phyloP scores from a whole-genome alignment of 176 grass and related monocot genomes.

The Canna indica region DNA sequence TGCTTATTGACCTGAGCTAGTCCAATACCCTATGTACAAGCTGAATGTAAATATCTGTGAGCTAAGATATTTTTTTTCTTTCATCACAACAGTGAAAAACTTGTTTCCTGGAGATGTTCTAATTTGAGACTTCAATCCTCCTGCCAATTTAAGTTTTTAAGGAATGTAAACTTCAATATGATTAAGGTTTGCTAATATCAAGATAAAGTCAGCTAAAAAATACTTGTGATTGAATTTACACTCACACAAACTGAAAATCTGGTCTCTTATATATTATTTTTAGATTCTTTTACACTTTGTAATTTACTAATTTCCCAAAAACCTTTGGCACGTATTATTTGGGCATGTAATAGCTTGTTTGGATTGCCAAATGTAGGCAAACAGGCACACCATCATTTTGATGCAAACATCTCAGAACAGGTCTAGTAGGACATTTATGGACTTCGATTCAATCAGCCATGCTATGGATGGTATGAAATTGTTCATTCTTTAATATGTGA shows the following conservation, averaged over 20 bases:
- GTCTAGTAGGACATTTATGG: conserved; percentile 65
- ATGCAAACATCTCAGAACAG: conserved; percentile 57
- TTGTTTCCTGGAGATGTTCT: not conserved
- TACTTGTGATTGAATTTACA: too few relatives aligned
- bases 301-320: not conserved
- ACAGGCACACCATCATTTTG: conserved; percentile 70
- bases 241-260: not conserved
- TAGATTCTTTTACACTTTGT: not conserved
- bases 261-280: not conserved
- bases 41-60: not conserved
- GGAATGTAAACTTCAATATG: too few relatives aligned
- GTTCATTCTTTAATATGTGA: not conserved
- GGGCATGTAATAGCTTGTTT: not conserved
- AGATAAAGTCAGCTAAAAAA: too few relatives aligned
- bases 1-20: too few relatives aligned
- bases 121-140: not conserved
- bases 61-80: not conserved
- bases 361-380: conserved; percentile 43
- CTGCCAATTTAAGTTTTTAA: not conserved
- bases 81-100: not conserved
- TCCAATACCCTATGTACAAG: not conserved
- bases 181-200: not conserved
- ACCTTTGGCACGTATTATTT: not conserved
- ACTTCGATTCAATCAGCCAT: conserved; percentile 57
- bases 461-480: conserved; percentile 48